Evolutionary conservation across 306 rosid species (phyloP).

Genomic region (Notholithocarpus densiflorus): DNA sequence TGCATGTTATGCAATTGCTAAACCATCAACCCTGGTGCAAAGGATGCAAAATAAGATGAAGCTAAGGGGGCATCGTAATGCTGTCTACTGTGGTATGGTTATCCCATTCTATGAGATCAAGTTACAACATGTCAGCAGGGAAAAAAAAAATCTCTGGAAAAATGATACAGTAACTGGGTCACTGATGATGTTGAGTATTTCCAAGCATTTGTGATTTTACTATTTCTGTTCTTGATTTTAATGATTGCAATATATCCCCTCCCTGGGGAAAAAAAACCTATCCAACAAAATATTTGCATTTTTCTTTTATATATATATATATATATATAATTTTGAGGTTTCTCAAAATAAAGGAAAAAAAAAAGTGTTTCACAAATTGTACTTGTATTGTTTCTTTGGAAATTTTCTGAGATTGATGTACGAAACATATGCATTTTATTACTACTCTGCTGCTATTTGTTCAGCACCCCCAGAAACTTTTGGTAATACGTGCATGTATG

Average conservation of each 20-base stretch:
- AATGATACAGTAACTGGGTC: slow-evolving; percentile 12
- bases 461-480: background rate
- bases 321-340: background rate
- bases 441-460: background rate
- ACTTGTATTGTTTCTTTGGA: background rate
- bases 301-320: background rate
- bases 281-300: too few relatives aligned
- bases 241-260: background rate
- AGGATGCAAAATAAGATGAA: slow-evolving; percentile 80
- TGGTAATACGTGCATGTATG: background rate
- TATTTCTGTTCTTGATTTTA: background rate
- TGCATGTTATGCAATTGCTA: slow-evolving; percentile 89
- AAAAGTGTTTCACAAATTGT: background rate
- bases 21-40: slow-evolving; percentile 88
- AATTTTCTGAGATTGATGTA: background rate
- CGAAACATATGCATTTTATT: slow-evolving; percentile 1
- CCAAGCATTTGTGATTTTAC: background rate
- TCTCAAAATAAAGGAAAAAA: background rate
- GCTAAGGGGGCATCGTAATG: slow-evolving; percentile 85
- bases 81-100: slow-evolving; percentile 85
- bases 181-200: background rate
- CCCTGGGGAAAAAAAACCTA: too few relatives aligned
- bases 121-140: background rate
- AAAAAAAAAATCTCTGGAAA: slow-evolving; percentile 6
- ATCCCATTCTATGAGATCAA: slow-evolving; percentile 15